Evolutionary conservation across 106 monocot species (phyloP).

Genomic region (Acanthochlamys bracteata): DNA sequence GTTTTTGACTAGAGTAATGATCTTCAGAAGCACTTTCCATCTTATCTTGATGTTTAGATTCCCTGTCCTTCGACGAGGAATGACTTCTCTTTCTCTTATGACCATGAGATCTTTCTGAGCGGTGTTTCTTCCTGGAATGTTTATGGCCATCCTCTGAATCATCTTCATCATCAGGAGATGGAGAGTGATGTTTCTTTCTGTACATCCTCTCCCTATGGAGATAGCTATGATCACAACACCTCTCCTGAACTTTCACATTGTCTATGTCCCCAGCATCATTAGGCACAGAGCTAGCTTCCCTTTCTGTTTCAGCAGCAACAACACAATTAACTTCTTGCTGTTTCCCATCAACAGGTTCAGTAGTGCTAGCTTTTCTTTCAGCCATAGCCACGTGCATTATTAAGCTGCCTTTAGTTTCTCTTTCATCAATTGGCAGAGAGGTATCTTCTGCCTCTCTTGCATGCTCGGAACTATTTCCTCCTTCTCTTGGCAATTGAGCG

Average conservation of each 20-base stretch:
- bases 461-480: no score
- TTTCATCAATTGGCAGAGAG: no score
- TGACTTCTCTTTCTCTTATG: slow-evolving; percentile 28
- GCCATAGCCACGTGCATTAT: no score
- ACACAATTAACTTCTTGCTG: no score
- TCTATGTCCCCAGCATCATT: slow-evolving; percentile 18
- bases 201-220: slow-evolving; percentile 4
- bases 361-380: no score
- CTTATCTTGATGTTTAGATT: slow-evolving; percentile 16
- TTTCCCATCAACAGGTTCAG: no score
- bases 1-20: slow-evolving; percentile 18
- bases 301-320: slow-evolving; percentile 24
- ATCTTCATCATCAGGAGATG: slow-evolving; percentile 15
- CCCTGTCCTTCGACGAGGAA: slow-evolving; percentile 28
- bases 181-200: slow-evolving; percentile 34
- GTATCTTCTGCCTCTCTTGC: no score
- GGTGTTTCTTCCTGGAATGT: slow-evolving; percentile 6
- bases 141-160: slow-evolving; percentile 11
- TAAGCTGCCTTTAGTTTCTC: no score
- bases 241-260: slow-evolving; percentile 4
- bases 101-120: slow-evolving; percentile 2
- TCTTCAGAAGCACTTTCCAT: slow-evolving; percentile 28
- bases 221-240: slow-evolving; percentile 1
- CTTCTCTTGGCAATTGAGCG: no score
- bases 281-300: slow-evolving; percentile 56